Evolutionary conservation across 2,329 filamentous ascomycete species (phyloP), one percentile per base, ranked within the genome.

Genomic region (Chaetothyriales sp.): DNA sequence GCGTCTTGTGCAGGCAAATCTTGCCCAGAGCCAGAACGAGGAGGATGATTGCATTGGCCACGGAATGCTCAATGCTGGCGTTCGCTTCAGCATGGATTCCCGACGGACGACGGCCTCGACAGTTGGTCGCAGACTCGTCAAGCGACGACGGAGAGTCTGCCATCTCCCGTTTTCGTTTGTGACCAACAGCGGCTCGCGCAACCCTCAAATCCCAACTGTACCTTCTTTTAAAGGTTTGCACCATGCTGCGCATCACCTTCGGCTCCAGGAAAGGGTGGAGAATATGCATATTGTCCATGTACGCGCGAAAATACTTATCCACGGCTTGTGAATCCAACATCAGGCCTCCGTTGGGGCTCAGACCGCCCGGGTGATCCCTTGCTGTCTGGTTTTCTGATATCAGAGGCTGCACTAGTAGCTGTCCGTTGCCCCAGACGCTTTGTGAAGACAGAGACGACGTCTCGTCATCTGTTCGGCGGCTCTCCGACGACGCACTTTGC

Each of bases 1-100:
- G 69, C 3, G 69, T 64, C 45, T 70, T 69, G 54, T 75, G 69
- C 54, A 74, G 67, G 61, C 86, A 90, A 10, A 97, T 85, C 62
- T 88, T 89, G 18, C 92, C 92, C 5, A 98, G 71, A 0, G 90
- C 90, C 50, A 97, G 74, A 1, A 95, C 80, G 3, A 90, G 74
- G 2, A 95, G 75, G 1, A 95, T 79, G 43, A 97, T 75, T 0
- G 89, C 89, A 59, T 86, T 94, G 50, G 82, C 77, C 15, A 92
- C 81, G 6, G 84, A 87, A 49, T 83, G 66, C 46, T 70, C 69
- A 18, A 73, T 67, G 28, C 28, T 54, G 54, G 22, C 49, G 18
- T 40, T 44, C 44, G 18, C 60, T 58, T 50, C 66, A 60, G 50
- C 63, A 61, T 37, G 56, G 47, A 33, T 46, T 44, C 28, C 51